Percentiles rank a stretch among this genome's conserved stretches.
Evolutionary conservation across 2,329 filamentous ascomycete genomes (phyloP).

Genomic region (Colletotrichum sp.): DNA sequence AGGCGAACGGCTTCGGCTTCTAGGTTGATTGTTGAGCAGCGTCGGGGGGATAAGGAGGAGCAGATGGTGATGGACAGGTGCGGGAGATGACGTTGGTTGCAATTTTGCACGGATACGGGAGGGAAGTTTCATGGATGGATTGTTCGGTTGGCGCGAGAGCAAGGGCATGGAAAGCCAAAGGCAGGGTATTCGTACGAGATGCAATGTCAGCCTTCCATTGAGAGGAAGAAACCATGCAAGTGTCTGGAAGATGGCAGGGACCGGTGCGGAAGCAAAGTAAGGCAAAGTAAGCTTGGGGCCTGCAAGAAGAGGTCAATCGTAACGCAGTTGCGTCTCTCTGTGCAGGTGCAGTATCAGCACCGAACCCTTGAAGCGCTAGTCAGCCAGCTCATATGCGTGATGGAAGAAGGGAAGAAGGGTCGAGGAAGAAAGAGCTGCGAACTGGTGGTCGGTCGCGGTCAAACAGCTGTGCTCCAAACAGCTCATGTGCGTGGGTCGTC

Average conservation of each 20-base stretch:
- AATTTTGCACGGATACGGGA: conserved; percentile 1
- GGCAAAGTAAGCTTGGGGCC: not conserved
- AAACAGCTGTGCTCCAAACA: not conserved
- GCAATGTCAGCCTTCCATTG: not conserved
- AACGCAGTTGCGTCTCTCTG: not conserved
- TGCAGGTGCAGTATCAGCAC: not conserved
- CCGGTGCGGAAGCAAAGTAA: not conserved
- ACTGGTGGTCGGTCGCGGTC: not conserved
- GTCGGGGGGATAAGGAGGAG: not conserved
- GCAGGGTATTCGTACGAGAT: not conserved
- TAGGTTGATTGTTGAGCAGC: not conserved
- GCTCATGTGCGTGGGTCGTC: not conserved
- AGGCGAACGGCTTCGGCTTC: not conserved
- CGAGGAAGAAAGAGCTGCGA: not conserved
- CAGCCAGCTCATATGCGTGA: no score
- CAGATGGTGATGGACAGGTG: not conserved
- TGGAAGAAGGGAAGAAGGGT: not conserved
- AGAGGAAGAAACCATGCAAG: not conserved
- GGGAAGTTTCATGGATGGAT: conserved; percentile 10
- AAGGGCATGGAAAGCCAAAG: not conserved
- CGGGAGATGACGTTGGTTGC: conserved; percentile 10
- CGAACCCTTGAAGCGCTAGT: not conserved
- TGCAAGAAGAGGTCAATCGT: not conserved
- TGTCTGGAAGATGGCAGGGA: not conserved
- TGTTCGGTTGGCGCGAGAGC: not conserved